Percentiles rank a stretch among this genome's conserved stretches.
phyloP scores from a whole-genome alignment of 805 yeast genomes.

The Kodamaea lidongshanica region DNA sequence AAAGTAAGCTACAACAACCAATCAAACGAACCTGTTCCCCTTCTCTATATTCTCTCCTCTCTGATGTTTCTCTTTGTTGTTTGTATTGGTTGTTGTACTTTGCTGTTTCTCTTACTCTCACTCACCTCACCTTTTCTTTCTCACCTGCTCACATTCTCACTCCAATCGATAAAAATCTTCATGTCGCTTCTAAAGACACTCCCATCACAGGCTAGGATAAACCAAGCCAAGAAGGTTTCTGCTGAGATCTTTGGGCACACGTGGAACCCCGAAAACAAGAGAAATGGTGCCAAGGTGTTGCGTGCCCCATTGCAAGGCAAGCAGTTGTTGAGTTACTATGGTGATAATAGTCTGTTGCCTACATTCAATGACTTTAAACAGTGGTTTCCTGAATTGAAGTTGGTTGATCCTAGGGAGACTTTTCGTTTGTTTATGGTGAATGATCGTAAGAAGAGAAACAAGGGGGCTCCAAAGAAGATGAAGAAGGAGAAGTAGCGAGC shows the following conservation, averaged over 20 bases:
- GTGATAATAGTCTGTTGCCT: constrained; percentile 59
- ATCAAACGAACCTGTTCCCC: no score
- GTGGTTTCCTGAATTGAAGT: constrained; percentile 44
- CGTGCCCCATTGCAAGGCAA: constrained; percentile 68
- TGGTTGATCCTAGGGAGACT: constrained; percentile 63
- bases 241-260: constrained; percentile 64
- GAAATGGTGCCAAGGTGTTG: constrained; percentile 71
- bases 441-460: constrained; percentile 74
- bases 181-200: constrained; percentile 26
- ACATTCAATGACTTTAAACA: constrained; percentile 54
- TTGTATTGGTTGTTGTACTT: neutral
- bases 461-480: constrained; percentile 80
- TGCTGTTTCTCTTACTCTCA: neutral
- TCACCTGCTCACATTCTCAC: neutral
- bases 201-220: constrained; percentile 44
- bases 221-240: constrained; percentile 52
- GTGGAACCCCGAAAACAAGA: constrained; percentile 57
- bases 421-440: constrained; percentile 61
- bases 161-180: constrained; percentile 3
- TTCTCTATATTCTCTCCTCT: neutral
- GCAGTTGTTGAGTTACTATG: constrained; percentile 63
- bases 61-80: neutral
- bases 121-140: neutral
- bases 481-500: no score
- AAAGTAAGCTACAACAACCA: no score